A percentile compares a stretch with the other conserved stretches of the same genome.
phyloP scores from a whole-genome alignment of 306 rosid genomes.

The Cicer arietinum region DNA sequence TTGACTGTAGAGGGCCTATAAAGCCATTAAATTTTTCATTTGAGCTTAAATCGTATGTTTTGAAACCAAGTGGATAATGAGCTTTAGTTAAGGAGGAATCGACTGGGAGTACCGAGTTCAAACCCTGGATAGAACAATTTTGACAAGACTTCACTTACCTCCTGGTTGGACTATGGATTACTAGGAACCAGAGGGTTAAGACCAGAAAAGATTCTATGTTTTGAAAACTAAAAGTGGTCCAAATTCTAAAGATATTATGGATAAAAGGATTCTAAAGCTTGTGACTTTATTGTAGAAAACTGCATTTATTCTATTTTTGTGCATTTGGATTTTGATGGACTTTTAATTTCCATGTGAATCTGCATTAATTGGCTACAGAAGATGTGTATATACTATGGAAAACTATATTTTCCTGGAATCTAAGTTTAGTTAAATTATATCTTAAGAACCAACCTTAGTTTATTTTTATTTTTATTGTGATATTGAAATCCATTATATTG shows the following conservation, averaged over 20 bases:
- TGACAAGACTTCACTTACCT: too few relatives aligned
- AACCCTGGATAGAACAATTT: too few relatives aligned
- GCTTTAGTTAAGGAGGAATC: too few relatives aligned
- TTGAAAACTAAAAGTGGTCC: constrained; percentile 48
- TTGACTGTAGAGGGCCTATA: constrained; percentile 36
- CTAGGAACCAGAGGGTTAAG: too few relatives aligned
- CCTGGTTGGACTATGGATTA: too few relatives aligned
- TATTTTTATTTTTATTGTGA: constrained; percentile 23
- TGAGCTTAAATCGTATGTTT: constrained; percentile 26
- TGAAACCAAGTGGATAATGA: too few relatives aligned
- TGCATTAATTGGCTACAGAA: constrained; percentile 36
- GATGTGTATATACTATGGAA: constrained; percentile 9
- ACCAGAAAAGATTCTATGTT: neutral
- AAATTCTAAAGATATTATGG: constrained; percentile 36
- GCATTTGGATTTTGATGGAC: constrained; percentile 41
- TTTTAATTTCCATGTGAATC: constrained; percentile 18
- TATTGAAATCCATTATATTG: constrained; percentile 1
- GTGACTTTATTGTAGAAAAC: constrained; percentile 36
- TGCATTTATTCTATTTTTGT: constrained; percentile 44
- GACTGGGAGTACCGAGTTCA: too few relatives aligned
- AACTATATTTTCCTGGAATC: neutral
- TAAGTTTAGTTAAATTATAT: constrained; percentile 28
- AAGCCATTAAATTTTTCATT: constrained; percentile 27
- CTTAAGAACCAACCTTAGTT: constrained; percentile 15
- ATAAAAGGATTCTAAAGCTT: constrained; percentile 31